Base-by-base conservation (phyloP, 2,329 filamentous ascomycete genomes). In the Aspergillus unguis region DNA sequence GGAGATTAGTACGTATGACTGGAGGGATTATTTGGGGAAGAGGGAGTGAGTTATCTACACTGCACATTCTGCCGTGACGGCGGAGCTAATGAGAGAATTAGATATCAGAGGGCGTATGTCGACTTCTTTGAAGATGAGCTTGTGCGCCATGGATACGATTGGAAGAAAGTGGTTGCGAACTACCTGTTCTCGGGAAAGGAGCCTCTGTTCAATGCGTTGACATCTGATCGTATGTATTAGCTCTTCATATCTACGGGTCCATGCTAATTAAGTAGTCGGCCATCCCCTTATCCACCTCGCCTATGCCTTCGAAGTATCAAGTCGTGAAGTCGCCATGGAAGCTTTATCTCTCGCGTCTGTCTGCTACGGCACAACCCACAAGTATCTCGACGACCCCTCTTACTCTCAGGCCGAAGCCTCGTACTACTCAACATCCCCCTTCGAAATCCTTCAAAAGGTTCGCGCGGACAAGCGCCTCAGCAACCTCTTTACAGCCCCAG, bases 111-210 rank as follows among this genome's bases (percentile, higher is more conserved):
- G 54, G 92, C 91, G 0, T 99, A 86, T 66, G 78, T 99, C 51
- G 92, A 99, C 69, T 97, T 94, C 68, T 97, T 95, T 66, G 94
- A 99, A 69, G 94, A 99, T 68, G 85, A 90, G 64, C 77, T 97
- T 29, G 91, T 89, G 3, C 75, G 77, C 17, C 82, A 85, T 62
- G 79, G 84, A 33, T 97, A 96, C 68, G 83, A 96, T 66, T 96
- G 94, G 90, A 88, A 87, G 65, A 77, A 79, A 48, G 83, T 95
- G 2, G 76, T 95, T 6, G 75, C 84, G 3, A 82, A 92, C 56
- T 97, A 87, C 66, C 72, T 99, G 42, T 88, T 92, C 58, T 61
- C 66, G 0, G 70, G 65, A 27, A 80, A 88, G 46, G 78, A 88
- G 66, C 92, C 92, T 4, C 73, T 99, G 52, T 82, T 95, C 63